Percentiles rank a stretch among this genome's conserved stretches.
Conservation (phyloP, 2,329 filamentous ascomycete species). For the Akanthomyces muscarius region DNA sequence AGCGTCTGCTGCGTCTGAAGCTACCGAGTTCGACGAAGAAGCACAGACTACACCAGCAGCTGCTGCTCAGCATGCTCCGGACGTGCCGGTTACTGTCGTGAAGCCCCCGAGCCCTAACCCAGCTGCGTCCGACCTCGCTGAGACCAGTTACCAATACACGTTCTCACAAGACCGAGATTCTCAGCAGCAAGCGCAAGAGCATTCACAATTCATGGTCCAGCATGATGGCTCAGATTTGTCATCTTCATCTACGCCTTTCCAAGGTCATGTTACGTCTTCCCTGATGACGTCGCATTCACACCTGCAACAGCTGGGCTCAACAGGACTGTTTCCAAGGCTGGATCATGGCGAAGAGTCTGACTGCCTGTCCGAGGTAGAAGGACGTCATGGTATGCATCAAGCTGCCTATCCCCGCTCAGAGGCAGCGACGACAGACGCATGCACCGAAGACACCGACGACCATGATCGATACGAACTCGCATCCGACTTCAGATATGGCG, state of each 20-base stretch:
- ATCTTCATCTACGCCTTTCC: background rate
- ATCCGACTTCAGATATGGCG: constrained; percentile 28
- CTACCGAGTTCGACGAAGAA: constrained; percentile 71
- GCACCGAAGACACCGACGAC: constrained; percentile 34
- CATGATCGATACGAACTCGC: constrained; percentile 28
- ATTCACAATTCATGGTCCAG: background rate
- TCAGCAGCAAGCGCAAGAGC: constrained; percentile 18
- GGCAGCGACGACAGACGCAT: constrained; percentile 33
- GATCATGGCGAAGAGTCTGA: constrained; percentile 37
- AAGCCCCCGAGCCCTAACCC: constrained; percentile 30
- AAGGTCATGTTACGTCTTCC: background rate
- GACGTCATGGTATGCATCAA: constrained; percentile 23
- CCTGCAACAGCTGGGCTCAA: constrained; percentile 9
- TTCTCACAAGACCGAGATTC: constrained; percentile 43
- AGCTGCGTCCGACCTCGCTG: constrained; percentile 25
- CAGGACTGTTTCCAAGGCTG: constrained; percentile 33
- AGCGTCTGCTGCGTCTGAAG: constrained; percentile 54
- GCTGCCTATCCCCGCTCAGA: constrained; percentile 28
- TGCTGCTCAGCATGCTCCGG: constrained; percentile 28
- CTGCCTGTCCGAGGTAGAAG: constrained; percentile 35
- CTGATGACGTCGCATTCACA: background rate
- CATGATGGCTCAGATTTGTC: background rate
- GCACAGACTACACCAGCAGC: constrained; percentile 56
- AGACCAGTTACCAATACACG: constrained; percentile 46
- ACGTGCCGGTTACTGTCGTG: constrained; percentile 26